These are phyloP conservation scores for Rubus idaeus DNA, from an alignment of 306 rosid species.

Conservation along the genomic window DNA sequence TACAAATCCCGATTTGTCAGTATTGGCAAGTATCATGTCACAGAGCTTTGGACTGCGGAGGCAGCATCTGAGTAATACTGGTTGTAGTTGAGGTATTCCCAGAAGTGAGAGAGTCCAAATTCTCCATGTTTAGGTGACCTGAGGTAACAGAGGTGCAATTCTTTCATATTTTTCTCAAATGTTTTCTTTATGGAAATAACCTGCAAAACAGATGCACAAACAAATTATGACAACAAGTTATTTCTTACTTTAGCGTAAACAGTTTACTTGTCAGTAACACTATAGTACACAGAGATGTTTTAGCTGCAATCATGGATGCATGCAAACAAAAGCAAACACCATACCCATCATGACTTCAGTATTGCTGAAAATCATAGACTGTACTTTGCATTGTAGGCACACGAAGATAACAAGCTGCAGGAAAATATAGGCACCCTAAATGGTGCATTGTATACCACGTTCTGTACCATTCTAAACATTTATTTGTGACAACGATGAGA, in stretches of 20 bases:
- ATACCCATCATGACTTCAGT: background rate
- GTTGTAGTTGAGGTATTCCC: slow-evolving; percentile 80
- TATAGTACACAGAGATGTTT: background rate
- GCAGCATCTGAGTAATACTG: slow-evolving; percentile 56
- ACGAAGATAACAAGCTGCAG: background rate
- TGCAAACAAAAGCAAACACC: background rate
- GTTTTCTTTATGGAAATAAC: slow-evolving; percentile 63
- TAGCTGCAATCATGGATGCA: background rate
- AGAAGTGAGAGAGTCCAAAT: slow-evolving; percentile 66
- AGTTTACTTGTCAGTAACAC: background rate
- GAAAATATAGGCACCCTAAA: background rate
- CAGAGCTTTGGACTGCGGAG: slow-evolving; percentile 23
- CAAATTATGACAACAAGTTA: background rate
- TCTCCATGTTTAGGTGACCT: slow-evolving; percentile 70
- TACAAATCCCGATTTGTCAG: background rate
- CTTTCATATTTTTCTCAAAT: slow-evolving; percentile 69
- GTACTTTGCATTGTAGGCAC: background rate
- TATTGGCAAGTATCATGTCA: background rate
- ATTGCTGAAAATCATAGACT: background rate
- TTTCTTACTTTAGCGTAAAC: background rate
- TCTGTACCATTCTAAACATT: background rate
- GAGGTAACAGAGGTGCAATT: slow-evolving; percentile 57
- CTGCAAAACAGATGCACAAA: slow-evolving; percentile 43
- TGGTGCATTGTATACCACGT: background rate
- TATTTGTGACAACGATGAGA: background rate